A percentile compares a stretch with the other conserved stretches of the same genome.
Conservation (phyloP, 1,139 yeast genomes). For the Blastobotrys arbuscula region DNA sequence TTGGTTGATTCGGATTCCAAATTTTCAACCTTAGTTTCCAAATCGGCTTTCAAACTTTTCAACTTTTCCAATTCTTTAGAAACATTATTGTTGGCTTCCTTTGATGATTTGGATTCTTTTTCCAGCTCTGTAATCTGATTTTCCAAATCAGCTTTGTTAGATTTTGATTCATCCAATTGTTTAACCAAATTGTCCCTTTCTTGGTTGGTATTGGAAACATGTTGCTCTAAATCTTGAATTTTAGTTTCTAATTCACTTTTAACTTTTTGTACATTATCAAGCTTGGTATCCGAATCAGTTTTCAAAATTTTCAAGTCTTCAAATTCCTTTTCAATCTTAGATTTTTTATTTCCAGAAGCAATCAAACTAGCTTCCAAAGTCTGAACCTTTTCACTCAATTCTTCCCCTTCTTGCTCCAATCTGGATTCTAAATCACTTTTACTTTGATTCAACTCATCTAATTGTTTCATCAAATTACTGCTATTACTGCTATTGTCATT, state of each 20-base stretch:
- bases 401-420: neutral
- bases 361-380: neutral
- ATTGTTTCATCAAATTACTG: constrained; percentile 1
- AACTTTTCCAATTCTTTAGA: neutral
- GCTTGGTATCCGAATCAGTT: neutral
- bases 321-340: neutral
- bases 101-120: neutral
- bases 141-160: neutral
- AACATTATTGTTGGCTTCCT: neutral
- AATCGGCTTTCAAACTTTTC: neutral
- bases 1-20: constrained; percentile 9
- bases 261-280: constrained; percentile 3
- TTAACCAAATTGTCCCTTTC: neutral
- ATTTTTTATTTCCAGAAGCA: neutral
- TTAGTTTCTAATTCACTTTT: constrained; percentile 4
- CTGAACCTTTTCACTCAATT: neutral
- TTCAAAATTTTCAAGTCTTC: neutral
- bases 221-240: constrained; percentile 1
- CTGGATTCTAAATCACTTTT: neutral
- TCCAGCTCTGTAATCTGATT: constrained; percentile 10
- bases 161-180: neutral
- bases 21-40: constrained; percentile 13
- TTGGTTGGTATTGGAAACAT: constrained; percentile 2
- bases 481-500: neutral
- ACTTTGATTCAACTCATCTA: neutral